These are phyloP conservation scores for Kluyveromyces marxianus DNA, from an alignment of 1,139 yeast species.

Conservation along the genomic window DNA sequence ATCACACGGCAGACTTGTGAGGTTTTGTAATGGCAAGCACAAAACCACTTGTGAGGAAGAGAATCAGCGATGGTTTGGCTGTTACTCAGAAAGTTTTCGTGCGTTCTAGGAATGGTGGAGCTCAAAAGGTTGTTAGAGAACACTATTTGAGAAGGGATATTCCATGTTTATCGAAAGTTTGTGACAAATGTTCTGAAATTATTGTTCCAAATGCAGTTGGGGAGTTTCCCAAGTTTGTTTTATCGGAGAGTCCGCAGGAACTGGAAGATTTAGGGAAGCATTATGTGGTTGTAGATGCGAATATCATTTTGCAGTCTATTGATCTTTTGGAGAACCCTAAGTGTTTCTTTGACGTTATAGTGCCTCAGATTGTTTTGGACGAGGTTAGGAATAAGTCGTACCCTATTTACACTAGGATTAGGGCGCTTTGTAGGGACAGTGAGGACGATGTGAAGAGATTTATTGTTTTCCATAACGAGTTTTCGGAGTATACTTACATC, in stretches of 20 bases:
- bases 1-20: background rate
- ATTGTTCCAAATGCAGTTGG: constrained; percentile 37
- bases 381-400: constrained; percentile 84
- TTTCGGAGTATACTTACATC: constrained; percentile 62
- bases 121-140: constrained; percentile 86
- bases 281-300: constrained; percentile 81
- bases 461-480: constrained; percentile 90
- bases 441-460: constrained; percentile 78
- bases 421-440: constrained; percentile 51
- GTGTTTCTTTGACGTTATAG: constrained; percentile 79
- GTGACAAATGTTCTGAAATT: constrained; percentile 45
- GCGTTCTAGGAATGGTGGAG: constrained; percentile 82
- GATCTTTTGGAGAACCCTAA: constrained; percentile 75
- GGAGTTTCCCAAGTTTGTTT: constrained; percentile 38
- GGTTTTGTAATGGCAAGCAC: background rate
- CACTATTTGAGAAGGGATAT: constrained; percentile 89
- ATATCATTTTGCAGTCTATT: constrained; percentile 80
- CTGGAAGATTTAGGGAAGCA: constrained; percentile 47
- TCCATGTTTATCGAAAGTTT: constrained; percentile 75
- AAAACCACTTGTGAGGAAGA: constrained; percentile 14
- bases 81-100: constrained; percentile 91
- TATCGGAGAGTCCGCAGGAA: constrained; percentile 30
- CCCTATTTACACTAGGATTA: constrained; percentile 79
- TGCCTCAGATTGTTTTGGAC: constrained; percentile 91
- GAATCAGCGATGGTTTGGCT: constrained; percentile 45